A percentile compares a stretch with the other conserved stretches of the same genome.
These are phyloP conservation scores for Endocalyx cinctus DNA, from an alignment of 2,329 filamentous ascomycete genomes.

Conservation along the genomic window DNA sequence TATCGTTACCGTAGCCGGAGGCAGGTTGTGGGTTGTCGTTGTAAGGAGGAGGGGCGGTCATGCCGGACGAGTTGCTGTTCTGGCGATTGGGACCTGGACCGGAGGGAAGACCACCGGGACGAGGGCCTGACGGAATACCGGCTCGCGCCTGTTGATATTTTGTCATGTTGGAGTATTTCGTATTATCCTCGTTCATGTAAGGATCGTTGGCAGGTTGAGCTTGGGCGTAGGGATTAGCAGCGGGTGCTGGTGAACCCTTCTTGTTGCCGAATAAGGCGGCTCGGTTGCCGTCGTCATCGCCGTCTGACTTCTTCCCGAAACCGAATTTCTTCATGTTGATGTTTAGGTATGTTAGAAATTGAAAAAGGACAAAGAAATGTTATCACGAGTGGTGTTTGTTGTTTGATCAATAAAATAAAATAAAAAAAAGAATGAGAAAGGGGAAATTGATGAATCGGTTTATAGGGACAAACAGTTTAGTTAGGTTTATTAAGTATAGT, in stretches of 20 bases:
- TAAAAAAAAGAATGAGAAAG: too few species aligned
- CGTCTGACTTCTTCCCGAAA: conserved; percentile 51
- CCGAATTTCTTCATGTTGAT: conserved; percentile 56
- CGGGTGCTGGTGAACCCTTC: conserved; percentile 42
- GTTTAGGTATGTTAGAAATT: conserved; percentile 11
- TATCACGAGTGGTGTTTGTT: not conserved
- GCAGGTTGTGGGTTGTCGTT: conserved; percentile 13
- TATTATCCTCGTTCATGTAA: conserved; percentile 46
- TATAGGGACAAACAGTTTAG: too few species aligned
- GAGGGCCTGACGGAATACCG: conserved; percentile 26
- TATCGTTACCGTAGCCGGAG: conserved; percentile 24
- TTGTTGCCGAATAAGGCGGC: conserved; percentile 51
- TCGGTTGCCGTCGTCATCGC: conserved; percentile 43
- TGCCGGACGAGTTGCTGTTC: conserved; percentile 18
- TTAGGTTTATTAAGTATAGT: too few species aligned
- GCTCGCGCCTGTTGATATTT: conserved; percentile 41
- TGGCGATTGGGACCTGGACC: conserved; percentile 28
- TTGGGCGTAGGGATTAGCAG: conserved; percentile 57
- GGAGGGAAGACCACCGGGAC: conserved; percentile 30
- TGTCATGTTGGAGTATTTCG: conserved; percentile 35
- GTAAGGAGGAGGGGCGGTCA: conserved; percentile 33
- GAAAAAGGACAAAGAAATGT: conserved; percentile 11
- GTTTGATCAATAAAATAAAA: too few species aligned
- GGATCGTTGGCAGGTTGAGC: conserved; percentile 42
- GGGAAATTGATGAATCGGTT: too few species aligned